Conservation (phyloP, 352 stramenopile species). For the Globisporangium megalacanthum region DNA sequence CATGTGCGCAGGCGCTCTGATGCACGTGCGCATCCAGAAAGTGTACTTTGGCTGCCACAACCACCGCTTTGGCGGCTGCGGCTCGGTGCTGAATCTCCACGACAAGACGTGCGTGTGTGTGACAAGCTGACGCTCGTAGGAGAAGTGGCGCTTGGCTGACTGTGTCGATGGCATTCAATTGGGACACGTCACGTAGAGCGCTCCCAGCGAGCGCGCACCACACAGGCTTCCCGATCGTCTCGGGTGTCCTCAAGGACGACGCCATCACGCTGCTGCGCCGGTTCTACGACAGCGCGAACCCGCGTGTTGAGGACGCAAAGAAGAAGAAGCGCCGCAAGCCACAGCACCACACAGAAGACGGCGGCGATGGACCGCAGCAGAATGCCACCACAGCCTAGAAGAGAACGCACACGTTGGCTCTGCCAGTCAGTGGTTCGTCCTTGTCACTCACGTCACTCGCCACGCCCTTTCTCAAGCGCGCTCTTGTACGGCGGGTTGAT, state of each 20-base stretch:
- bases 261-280: slow-evolving; percentile 77
- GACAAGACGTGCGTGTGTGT: slow-evolving; percentile 31
- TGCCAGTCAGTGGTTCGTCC: background rate
- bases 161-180: background rate
- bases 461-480: slow-evolving; percentile 52
- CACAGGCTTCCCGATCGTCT: slow-evolving; percentile 51
- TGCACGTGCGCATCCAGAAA: slow-evolving; percentile 58
- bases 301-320: slow-evolving; percentile 75
- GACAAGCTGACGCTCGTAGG: background rate
- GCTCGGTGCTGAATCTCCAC: slow-evolving; percentile 86
- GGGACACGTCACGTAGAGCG: slow-evolving; percentile 2
- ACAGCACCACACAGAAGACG: slow-evolving; percentile 3
- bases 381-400: background rate
- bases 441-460: background rate
- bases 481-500: slow-evolving; percentile 86
- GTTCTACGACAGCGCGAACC: slow-evolving; percentile 90
- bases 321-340: slow-evolving; percentile 48
- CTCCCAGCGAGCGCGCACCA: slow-evolving; percentile 43
- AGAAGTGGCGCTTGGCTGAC: background rate
- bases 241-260: slow-evolving; percentile 80
- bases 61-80: slow-evolving; percentile 90
- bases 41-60: slow-evolving; percentile 92
- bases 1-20: slow-evolving; percentile 90
- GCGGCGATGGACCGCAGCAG: background rate
- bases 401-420: background rate